Evolutionary conservation across 208 protist genomes (phyloP), one percentile per base, ranked within the genome.

Genomic region (Trypanosoma boissoni): DNA sequence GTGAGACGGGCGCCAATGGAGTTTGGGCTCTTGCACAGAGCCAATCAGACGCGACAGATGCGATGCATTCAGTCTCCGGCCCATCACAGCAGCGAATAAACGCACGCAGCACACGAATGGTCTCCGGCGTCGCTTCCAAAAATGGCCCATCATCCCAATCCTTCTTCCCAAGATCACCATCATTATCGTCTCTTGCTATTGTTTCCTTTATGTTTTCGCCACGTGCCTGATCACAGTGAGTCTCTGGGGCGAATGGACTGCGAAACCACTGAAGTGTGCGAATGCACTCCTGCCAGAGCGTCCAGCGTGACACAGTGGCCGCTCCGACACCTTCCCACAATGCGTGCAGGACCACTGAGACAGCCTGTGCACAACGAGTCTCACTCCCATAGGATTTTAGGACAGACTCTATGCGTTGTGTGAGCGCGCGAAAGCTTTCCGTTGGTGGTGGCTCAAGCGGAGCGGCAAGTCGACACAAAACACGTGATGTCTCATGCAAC

Each of bases 221-320:
- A n/a, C n/a, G n/a, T n/a, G n/a, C n/a, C n/a, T n/a, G n/a, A n/a
- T n/a, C n/a, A n/a, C n/a, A n/a, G n/a, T n/a, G 18, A 64, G 34
- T 39, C n/a, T 28, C n/a, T 24, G 48, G 23, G 31, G 26, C 26
- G 10, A 83, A 48, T 7, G 76, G 83, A 21, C 68, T 72, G 34
- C 29, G 24, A 2, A 90, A 57, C 44, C 61, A 74, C 1, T 48
- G 10, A 24, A 68, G 26, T 9, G 76, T 57, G 6, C 60, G 37
- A 7, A 80, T 52, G 58, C 83, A 91, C 50, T 72, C 74, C 12
- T 63, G 55, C 83, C 83, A 91, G 60, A 91, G 57, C 1, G 79
- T 73, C 66, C 79, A 78, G 1, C 83, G 79, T 31, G 42, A 54
- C 42, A 76, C 27, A 18, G 58, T 42, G 7, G 75, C 74, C 52